A percentile compares a stretch with the other conserved stretches of the same genome.
Evolutionary conservation across 148 eudicot genomes (phyloP).

Genomic region (Rhododendron henanense): DNA sequence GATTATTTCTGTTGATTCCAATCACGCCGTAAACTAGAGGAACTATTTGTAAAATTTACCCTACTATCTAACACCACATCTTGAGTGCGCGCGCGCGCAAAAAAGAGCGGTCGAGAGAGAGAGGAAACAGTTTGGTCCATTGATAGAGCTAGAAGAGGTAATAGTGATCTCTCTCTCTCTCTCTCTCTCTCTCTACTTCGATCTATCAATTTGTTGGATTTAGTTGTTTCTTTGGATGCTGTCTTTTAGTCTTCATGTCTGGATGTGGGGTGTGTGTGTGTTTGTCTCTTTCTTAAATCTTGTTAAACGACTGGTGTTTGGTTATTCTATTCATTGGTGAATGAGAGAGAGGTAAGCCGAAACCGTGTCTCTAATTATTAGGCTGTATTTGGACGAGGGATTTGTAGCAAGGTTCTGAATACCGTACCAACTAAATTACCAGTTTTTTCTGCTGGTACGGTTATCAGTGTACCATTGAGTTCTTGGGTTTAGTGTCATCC

Average conservation of each 20-base stretch:
- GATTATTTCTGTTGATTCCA: background rate
- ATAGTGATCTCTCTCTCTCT: background rate
- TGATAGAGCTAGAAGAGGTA: background rate
- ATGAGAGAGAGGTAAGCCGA: background rate
- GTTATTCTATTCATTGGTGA: background rate
- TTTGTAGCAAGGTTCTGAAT: background rate
- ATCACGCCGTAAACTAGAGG: background rate
- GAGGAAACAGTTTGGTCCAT: background rate
- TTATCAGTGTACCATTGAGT: too few relatives aligned
- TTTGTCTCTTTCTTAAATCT: too few relatives aligned
- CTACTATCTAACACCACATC: background rate
- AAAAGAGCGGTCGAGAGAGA: background rate
- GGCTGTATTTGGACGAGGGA: background rate
- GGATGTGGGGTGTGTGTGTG: background rate
- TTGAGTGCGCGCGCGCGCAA: background rate
- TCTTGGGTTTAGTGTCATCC: too few relatives aligned
- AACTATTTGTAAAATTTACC: background rate
- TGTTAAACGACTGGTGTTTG: background rate
- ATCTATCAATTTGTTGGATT: background rate
- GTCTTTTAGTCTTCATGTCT: background rate
- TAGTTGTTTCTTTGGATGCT: background rate
- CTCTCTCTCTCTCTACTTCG: background rate
- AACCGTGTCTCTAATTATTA: background rate
- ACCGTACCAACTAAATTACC: background rate
- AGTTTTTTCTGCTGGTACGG: too few relatives aligned